Evolutionary conservation across 225 moss, liverwort and hornwort species (phyloP), one percentile per base, ranked within the genome.

Genomic region (Pleurozium schreberi): DNA sequence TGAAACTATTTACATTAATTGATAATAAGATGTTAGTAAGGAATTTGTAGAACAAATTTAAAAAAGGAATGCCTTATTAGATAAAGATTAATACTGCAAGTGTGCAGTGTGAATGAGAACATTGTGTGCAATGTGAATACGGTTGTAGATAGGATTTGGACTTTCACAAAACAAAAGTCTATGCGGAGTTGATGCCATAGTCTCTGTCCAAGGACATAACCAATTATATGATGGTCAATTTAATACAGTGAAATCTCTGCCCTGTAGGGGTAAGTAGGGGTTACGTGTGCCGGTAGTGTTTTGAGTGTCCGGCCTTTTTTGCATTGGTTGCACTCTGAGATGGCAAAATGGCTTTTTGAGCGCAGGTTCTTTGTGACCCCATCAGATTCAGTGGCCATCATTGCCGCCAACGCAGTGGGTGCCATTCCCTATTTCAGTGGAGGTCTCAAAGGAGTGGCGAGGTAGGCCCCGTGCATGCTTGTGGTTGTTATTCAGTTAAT

Each of bases 321-420:
- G 16, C 33, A 70, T 58, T 16, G 14, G 52, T 33, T 84, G 63
- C 42, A 57, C 63, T 16, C 60, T 81, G 45, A 81, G 36, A 55
- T 66, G 61, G 26, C 18, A 69, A 28, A 64, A 27, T 63, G 25
- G 6, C 16, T 58, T 36, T 78, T 77, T 40, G 86, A 43, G 49
- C 66, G 92, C 95, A 97, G 97, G 90, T 98, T 98, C 85, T 98
- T 98, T 75, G 98, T 98, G 87, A 98, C 98, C 49, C 98, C 98
- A 73, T 98, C 98, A 88, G 98, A 98, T 91, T 98, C 98, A 22
- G 98, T 98, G n/a, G 98, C 98, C 82, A 96, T 98, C 88, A 98
- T 98, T 83, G 98, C 98, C 31, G 97, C 98, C 33, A 98, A 98
- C 90, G 98, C 98, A 78, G 98, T 98, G 13, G 96, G 89, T 27